These are phyloP conservation scores for Phallus indusiatus DNA, from an alignment of 768 basidiomycete species.

Conservation along the genomic window DNA sequence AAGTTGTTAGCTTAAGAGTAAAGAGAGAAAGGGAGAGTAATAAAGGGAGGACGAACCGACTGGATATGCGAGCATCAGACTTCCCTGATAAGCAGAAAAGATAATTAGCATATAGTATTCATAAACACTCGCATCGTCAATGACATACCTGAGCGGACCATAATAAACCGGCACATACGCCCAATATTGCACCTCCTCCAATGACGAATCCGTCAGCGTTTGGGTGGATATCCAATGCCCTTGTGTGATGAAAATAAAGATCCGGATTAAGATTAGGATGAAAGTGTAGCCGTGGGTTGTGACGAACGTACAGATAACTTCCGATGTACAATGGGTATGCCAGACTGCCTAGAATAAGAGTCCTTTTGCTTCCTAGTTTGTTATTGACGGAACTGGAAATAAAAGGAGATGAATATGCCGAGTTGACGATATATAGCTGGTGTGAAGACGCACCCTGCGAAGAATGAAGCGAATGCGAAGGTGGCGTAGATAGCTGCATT, in stretches of 20 bases:
- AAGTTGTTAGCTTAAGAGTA: background rate
- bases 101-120: background rate
- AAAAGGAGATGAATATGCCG: background rate
- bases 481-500: slow-evolving; percentile 59
- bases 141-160: slow-evolving; percentile 79
- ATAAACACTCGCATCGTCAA: background rate
- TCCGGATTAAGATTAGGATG: background rate
- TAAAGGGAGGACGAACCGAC: slow-evolving; percentile 26
- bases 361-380: slow-evolving; percentile 63
- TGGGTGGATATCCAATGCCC: slow-evolving; percentile 62
- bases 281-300: background rate
- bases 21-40: background rate
- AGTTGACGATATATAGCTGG: background rate
- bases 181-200: slow-evolving; percentile 61
- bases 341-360: slow-evolving; percentile 61
- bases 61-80: slow-evolving; percentile 71
- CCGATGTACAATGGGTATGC: slow-evolving; percentile 75
- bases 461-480: slow-evolving; percentile 55
- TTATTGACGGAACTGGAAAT: slow-evolving; percentile 63
- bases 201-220: slow-evolving; percentile 55
- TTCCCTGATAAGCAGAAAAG: background rate
- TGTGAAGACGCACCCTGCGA: slow-evolving; percentile 47
- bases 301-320: slow-evolving; percentile 54
- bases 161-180: slow-evolving; percentile 59
- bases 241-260: slow-evolving; percentile 20